phyloP scores from a whole-genome alignment of 2,329 filamentous ascomycete species.

The Rhynchosporium secalis region DNA sequence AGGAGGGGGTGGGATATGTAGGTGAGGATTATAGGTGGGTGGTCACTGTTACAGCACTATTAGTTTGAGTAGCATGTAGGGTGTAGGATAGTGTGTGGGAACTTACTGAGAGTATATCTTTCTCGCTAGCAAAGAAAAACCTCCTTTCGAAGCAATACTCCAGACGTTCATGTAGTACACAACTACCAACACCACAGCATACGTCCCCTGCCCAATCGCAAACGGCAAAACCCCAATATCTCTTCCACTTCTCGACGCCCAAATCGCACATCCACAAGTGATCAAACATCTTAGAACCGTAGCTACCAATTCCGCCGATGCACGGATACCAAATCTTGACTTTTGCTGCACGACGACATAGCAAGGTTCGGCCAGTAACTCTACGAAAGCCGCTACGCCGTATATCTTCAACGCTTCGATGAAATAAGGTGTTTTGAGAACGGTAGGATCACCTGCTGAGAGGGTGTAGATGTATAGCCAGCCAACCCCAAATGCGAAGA shows the following conservation, averaged over 20 bases:
- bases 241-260: constrained; percentile 52
- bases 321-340: constrained; percentile 77
- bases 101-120: constrained; percentile 41
- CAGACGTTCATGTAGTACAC: constrained; percentile 69
- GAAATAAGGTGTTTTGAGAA: constrained; percentile 63
- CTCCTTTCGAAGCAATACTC: constrained; percentile 53
- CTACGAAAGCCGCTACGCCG: constrained; percentile 60
- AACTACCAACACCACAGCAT: constrained; percentile 65
- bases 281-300: constrained; percentile 74
- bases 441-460: constrained; percentile 47
- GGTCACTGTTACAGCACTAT: constrained; percentile 18
- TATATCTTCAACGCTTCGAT: constrained; percentile 54
- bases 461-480: constrained; percentile 64
- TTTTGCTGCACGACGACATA: constrained; percentile 86
- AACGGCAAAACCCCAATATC: constrained; percentile 82
- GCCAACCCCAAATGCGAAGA: constrained; percentile 64
- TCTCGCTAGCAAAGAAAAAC: constrained; percentile 68
- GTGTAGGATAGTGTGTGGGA: not conserved
- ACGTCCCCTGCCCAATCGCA: constrained; percentile 80
- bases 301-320: constrained; percentile 78
- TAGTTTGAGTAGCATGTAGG: constrained; percentile 9
- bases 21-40: constrained; percentile 30
- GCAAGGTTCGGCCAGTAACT: constrained; percentile 82
- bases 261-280: constrained; percentile 71
- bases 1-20: constrained; percentile 70